These are phyloP conservation scores for Eimeria acervulina DNA, from an alignment of 169 alveolate genomes.

Conservation along the genomic window DNA sequence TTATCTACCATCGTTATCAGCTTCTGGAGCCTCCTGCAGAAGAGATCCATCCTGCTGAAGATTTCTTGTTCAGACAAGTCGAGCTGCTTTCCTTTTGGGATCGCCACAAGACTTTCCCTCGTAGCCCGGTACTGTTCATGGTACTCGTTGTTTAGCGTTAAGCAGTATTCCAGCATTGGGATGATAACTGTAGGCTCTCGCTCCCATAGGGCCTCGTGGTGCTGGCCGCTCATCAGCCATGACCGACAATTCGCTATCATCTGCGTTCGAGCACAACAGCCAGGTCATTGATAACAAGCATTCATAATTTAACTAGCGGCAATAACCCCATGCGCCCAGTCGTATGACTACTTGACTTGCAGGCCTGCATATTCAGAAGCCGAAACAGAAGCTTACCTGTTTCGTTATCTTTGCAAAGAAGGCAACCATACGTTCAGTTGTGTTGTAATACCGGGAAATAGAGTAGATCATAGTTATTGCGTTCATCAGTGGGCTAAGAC, in stretches of 20 bases:
- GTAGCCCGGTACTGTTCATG: conserved; percentile 94
- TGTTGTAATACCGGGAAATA: conserved; percentile 98
- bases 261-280: background rate
- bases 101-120: conserved; percentile 94
- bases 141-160: conserved; percentile 95
- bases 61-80: conserved; percentile 97
- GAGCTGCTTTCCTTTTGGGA: conserved; percentile 97
- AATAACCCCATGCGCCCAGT: no score
- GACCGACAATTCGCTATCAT: conserved; percentile 65
- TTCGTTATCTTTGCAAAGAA: conserved; percentile 97
- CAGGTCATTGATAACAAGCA: background rate
- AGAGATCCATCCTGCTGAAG: conserved; percentile 97
- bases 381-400: conserved; percentile 85
- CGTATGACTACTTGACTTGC: background rate
- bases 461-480: conserved; percentile 97
- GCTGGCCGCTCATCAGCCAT: conserved; percentile 85
- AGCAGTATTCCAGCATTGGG: conserved; percentile 95
- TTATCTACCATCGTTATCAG: conserved; percentile 93
- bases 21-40: conserved; percentile 97
- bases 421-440: conserved; percentile 97
- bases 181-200: conserved; percentile 95
- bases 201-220: conserved; percentile 92
- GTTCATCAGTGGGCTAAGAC: conserved; percentile 97
- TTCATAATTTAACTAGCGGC: no score
- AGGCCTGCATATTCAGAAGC: background rate